phyloP scores from a whole-genome alignment of 371 early-diverging fungal genomes.

The Dinochytrium kinnereticum region DNA sequence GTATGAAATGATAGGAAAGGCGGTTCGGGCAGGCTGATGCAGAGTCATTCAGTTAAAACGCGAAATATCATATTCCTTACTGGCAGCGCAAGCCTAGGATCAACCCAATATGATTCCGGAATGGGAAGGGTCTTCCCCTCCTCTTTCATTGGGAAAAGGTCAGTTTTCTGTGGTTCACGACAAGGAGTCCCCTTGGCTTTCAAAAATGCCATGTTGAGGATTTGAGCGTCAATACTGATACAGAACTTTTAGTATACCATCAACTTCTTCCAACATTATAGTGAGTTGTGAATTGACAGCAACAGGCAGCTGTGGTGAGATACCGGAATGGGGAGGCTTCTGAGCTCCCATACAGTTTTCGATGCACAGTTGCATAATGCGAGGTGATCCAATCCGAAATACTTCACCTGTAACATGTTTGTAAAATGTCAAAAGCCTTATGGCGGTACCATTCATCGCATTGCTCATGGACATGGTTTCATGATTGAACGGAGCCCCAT shows the following conservation, averaged over 20 bases:
- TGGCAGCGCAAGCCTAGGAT: slow-evolving; percentile 21
- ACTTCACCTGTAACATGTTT: slow-evolving; percentile 40
- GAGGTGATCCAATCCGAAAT: slow-evolving; percentile 51
- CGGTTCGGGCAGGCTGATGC: slow-evolving; percentile 54
- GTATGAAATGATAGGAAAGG: slow-evolving; percentile 64
- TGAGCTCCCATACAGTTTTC: slow-evolving; percentile 61
- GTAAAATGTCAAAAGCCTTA: not conserved
- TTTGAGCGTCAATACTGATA: not conserved
- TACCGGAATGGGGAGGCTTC: slow-evolving; percentile 51
- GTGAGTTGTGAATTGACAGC: slow-evolving; percentile 35
- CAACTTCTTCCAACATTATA: slow-evolving; percentile 26
- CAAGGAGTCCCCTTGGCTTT: too few relatives aligned
- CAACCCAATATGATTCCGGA: slow-evolving; percentile 74
- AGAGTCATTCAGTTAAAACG: not conserved
- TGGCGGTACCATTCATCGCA: slow-evolving; percentile 64
- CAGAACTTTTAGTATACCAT: not conserved
- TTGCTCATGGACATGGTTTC: slow-evolving; percentile 63
- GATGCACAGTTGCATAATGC: slow-evolving; percentile 58
- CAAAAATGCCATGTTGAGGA: too few relatives aligned
- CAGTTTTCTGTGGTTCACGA: too few relatives aligned
- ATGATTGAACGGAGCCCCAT: slow-evolving; percentile 50
- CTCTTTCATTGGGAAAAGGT: slow-evolving; percentile 43
- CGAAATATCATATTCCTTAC: slow-evolving; percentile 4
- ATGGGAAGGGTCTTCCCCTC: slow-evolving; percentile 62
- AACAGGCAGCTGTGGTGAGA: slow-evolving; percentile 43